A percentile compares a stretch with the other conserved stretches of the same genome.
phyloP scores from a whole-genome alignment of 2,329 filamentous ascomycete genomes.

The Botrytis sinoallii region DNA sequence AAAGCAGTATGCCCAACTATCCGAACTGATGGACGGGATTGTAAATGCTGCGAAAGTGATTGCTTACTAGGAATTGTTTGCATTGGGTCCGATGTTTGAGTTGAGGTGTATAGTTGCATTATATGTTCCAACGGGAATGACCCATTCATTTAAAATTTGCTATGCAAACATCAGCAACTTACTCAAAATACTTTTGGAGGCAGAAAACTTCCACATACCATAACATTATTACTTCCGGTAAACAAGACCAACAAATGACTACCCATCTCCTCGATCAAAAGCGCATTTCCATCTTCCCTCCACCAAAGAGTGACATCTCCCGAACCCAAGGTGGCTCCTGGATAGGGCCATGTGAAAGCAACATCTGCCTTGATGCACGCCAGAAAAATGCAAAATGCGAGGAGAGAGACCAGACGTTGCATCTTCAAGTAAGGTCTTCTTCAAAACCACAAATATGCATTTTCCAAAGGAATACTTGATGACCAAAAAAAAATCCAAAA shows the following conservation, averaged over 20 bases:
- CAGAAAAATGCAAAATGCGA: background rate
- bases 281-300: conserved; percentile 12
- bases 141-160: conserved; percentile 15
- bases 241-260: conserved; percentile 16
- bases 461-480: background rate
- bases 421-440: conserved; percentile 14
- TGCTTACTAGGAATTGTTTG: conserved; percentile 13
- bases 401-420: background rate
- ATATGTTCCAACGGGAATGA: background rate
- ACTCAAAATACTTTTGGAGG: background rate
- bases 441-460: conserved; percentile 6
- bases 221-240: conserved; percentile 13
- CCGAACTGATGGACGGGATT: background rate
- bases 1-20: background rate
- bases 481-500: background rate
- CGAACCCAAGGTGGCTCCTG: background rate
- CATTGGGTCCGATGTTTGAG: conserved; percentile 14
- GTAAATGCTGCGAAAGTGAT: background rate
- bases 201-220: conserved; percentile 2
- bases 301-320: conserved; percentile 15
- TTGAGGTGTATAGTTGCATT: conserved; percentile 12
- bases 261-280: conserved; percentile 13
- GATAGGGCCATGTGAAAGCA: conserved; percentile 8
- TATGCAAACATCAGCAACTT: background rate
- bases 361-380: conserved; percentile 10